Percentiles rank a stretch among this genome's conserved stretches.
phyloP scores from a whole-genome alignment of 2,329 filamentous ascomycete species.

The Aotearoamyces nothofagi region DNA sequence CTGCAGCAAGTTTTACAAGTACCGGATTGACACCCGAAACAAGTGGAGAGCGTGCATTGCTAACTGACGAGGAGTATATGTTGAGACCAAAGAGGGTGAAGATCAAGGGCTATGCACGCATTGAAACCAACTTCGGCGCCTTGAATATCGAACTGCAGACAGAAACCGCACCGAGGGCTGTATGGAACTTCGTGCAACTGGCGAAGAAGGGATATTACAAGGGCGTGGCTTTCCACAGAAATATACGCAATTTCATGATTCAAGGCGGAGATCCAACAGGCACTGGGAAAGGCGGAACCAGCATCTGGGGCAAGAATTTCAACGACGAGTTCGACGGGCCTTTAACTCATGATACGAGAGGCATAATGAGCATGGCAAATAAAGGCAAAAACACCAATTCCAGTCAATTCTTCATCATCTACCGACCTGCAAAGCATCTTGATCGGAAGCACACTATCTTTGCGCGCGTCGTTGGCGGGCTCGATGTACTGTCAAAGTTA shows the following conservation, averaged over 20 bases:
- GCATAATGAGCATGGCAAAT: slow-evolving; percentile 88
- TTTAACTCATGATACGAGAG: slow-evolving; percentile 65
- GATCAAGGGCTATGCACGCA: slow-evolving; percentile 77
- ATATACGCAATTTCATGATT: slow-evolving; percentile 94
- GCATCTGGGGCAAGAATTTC: slow-evolving; percentile 90
- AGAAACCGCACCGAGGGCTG: slow-evolving; percentile 80
- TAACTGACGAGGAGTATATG: slow-evolving; percentile 95
- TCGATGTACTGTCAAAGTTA: slow-evolving; percentile 57
- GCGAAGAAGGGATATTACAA: slow-evolving; percentile 85
- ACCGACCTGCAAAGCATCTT: slow-evolving; percentile 70
- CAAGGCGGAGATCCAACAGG: slow-evolving; percentile 92
- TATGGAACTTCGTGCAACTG: slow-evolving; percentile 91
- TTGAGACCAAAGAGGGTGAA: slow-evolving; percentile 80
- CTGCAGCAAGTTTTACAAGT: slow-evolving; percentile 88
- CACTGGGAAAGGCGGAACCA: slow-evolving; percentile 77
- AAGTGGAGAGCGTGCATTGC: slow-evolving; percentile 66
- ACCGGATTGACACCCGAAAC: slow-evolving; percentile 90
- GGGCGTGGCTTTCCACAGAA: slow-evolving; percentile 74
- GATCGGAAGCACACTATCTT: slow-evolving; percentile 98
- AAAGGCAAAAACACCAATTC: slow-evolving; percentile 98
- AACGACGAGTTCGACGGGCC: slow-evolving; percentile 87
- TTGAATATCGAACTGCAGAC: slow-evolving; percentile 82
- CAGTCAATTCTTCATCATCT: slow-evolving; percentile 88
- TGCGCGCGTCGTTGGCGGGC: slow-evolving; percentile 64
- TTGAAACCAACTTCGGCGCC: slow-evolving; percentile 73